These are phyloP conservation scores for Obelidium mucronatum DNA, from an alignment of 192 early-diverging fungal species.

Conservation along the genomic window DNA sequence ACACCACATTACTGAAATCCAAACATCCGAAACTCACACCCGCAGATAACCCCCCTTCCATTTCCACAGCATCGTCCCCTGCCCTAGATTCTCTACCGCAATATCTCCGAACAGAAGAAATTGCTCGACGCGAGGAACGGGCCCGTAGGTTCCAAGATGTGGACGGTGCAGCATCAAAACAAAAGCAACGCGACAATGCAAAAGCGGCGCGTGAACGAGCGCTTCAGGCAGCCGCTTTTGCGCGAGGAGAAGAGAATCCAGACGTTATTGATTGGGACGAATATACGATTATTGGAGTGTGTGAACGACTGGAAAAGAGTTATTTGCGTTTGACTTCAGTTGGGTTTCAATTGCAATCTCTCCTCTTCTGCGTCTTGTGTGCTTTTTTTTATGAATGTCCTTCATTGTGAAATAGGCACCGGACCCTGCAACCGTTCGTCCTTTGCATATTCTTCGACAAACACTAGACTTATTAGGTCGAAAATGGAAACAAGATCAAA, in stretches of 20 bases:
- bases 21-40: constrained; percentile 20
- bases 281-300: constrained; percentile 89
- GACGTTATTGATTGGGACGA: constrained; percentile 82
- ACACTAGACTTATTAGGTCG: constrained; percentile 78
- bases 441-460: constrained; percentile 75
- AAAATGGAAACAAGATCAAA: constrained; percentile 83
- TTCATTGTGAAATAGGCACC: constrained; percentile 65
- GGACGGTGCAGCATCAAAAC: constrained; percentile 26
- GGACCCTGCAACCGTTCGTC: constrained; percentile 93
- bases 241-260: constrained; percentile 49
- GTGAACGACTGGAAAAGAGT: constrained; percentile 83
- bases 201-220: constrained; percentile 22
- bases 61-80: constrained; percentile 30
- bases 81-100: constrained; percentile 38
- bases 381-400: too few relatives aligned
- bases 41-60: not conserved
- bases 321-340: constrained; percentile 93
- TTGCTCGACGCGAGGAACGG: constrained; percentile 41
- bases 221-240: constrained; percentile 34
- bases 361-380: not conserved
- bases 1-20: not conserved
- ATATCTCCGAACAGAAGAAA: constrained; percentile 39
- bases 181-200: constrained; percentile 4
- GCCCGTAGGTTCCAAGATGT: constrained; percentile 41
- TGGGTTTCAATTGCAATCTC: constrained; percentile 24